Evolutionary conservation across 1,139 yeast genomes (phyloP), one percentile per base, ranked within the genome.

Genomic region (Pichia sp.): DNA sequence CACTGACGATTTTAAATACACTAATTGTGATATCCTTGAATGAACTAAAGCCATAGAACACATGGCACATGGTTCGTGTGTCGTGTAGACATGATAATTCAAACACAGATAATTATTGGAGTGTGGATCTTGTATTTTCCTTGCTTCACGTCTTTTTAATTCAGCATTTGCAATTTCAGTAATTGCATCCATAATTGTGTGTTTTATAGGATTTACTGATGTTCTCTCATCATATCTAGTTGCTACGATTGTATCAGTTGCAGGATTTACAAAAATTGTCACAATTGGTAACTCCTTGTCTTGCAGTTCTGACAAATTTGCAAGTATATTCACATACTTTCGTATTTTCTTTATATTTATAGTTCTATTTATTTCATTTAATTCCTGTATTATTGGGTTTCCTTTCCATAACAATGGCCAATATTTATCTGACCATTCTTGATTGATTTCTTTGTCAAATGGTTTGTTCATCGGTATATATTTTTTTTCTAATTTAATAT

Each of bases 371-470:
- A 44, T 79, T 73, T 62, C 65, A 43, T 78, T 77, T 29, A 88
- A 69, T 42, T 79, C 79, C 60, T 87, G 92, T 46, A 86, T 83
- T 54, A 83, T 75, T 0, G 96, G 95, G 60, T 90, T 87, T 0
- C 97, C 97, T 57, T 89, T 82, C 97, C 97, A 92, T 34, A 88
- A 73, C 51, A 87, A 68, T 0, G 97, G 97, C 98, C 98, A 92
- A 54, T 76, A 78, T 34, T 64, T 54, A 1, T 62, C 53, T 1
- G 90, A 75, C 97, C 96, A 89, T 41, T 70, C 69, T 0, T 66
- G 54, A 7, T 84, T 75, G 18, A 79, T 66, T 29, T 83, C 88
- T 58, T 83, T 85, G 1, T 87, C 79, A 5, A 73, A 66, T 0
- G 94, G 90, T 29, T 75, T 74, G 49, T 69, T 70, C 37, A 58